Conservation (phyloP, 441 rosid genomes). For the Syzygium malaccense region DNA sequence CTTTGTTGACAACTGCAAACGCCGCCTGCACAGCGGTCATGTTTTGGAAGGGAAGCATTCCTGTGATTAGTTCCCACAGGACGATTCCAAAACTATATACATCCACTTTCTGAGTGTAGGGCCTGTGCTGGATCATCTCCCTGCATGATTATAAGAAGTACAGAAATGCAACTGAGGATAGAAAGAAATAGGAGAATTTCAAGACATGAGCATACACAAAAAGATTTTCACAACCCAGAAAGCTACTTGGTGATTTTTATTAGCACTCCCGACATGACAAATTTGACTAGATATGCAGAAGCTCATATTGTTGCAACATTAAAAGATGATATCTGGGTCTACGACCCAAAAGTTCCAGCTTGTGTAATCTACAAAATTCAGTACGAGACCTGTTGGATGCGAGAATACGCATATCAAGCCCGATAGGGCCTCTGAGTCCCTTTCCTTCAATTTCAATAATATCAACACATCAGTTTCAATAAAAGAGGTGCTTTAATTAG, state of each 20-base stretch:
- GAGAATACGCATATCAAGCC: not conserved
- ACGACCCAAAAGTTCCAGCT: not conserved
- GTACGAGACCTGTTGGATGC: not conserved
- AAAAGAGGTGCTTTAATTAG: not conserved
- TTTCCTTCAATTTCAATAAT: not conserved
- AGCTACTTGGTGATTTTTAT: not conserved
- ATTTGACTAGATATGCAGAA: not conserved
- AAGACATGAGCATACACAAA: not conserved
- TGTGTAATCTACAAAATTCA: not conserved
- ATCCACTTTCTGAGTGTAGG: slow-evolving; percentile 91
- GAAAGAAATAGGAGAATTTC: not conserved
- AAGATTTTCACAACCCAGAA: not conserved
- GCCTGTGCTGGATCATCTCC: slow-evolving; percentile 98
- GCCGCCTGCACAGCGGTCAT: slow-evolving; percentile 99
- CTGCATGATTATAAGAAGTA: slow-evolving; percentile 15
- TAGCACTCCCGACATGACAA: not conserved
- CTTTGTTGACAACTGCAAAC: slow-evolving; percentile 92
- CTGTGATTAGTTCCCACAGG: slow-evolving; percentile 95
- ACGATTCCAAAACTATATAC: slow-evolving; percentile 95
- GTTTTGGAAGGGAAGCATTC: slow-evolving; percentile 85
- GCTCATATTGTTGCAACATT: not conserved
- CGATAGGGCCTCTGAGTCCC: not conserved
- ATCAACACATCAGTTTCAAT: not conserved
- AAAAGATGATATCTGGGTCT: not conserved
- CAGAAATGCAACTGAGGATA: not conserved